Conservation (phyloP, 1,139 yeast genomes). For the Lodderomyces margitis region DNA sequence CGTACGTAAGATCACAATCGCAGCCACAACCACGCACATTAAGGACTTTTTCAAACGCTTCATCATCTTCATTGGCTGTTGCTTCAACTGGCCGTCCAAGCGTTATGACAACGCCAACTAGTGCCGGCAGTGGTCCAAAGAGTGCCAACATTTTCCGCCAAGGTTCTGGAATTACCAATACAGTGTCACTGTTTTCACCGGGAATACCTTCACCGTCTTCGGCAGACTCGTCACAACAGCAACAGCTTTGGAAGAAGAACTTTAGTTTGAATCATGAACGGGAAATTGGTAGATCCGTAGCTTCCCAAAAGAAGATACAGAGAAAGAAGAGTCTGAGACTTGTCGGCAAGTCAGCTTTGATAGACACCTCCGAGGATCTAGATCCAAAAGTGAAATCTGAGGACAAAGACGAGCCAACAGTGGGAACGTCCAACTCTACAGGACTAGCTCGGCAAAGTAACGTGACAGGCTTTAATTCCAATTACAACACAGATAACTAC, state of each 20-base stretch:
- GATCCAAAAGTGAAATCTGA: neutral
- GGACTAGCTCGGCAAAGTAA: neutral
- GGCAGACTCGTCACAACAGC: neutral
- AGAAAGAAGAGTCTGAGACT: neutral
- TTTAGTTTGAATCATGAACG: neutral
- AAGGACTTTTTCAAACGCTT: slow-evolving; percentile 11
- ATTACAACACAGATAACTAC: neutral
- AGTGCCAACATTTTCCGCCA: neutral
- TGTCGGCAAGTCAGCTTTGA: neutral
- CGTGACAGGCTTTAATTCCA: neutral
- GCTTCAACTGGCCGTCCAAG: slow-evolving; percentile 10
- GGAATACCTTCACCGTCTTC: neutral
- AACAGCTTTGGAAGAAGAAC: slow-evolving; percentile 1
- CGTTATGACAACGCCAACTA: neutral
- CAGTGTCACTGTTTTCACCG: neutral
- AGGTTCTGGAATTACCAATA: neutral
- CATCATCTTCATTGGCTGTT: slow-evolving; percentile 8
- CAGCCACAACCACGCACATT: slow-evolving; percentile 17
- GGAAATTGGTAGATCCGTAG: neutral
- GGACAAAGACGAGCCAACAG: neutral
- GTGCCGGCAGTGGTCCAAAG: neutral
- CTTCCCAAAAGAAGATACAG: neutral
- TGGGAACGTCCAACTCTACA: too few species aligned
- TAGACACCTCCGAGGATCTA: neutral
- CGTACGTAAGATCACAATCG: slow-evolving; percentile 16